phyloP scores from a whole-genome alignment of 1,284 basidiomycete species.

The Chiua sp. region DNA sequence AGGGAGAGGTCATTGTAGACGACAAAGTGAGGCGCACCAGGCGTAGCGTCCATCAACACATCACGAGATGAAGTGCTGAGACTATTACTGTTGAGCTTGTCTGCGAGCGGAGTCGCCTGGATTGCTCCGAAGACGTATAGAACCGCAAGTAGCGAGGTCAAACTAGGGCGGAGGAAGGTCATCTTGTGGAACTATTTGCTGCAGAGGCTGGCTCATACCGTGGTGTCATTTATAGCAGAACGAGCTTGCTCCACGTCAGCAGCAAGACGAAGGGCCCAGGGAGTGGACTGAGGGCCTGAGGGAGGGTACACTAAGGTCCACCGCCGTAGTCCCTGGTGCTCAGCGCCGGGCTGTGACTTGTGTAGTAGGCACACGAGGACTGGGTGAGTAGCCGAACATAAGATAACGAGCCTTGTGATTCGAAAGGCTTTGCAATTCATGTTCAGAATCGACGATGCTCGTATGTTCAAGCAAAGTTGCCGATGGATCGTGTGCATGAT shows the following conservation, averaged over 20 bases:
- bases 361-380: neutral
- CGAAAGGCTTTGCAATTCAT: neutral
- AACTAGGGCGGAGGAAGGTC: conserved; percentile 20
- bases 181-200: conserved; percentile 16
- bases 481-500: neutral
- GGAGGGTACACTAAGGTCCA: neutral
- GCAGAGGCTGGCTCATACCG: conserved; percentile 4
- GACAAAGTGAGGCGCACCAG: conserved; percentile 54
- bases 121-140: conserved; percentile 19
- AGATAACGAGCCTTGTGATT: neutral
- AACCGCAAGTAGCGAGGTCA: conserved; percentile 5
- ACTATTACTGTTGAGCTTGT: conserved; percentile 11
- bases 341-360: too few species aligned
- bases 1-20: conserved; percentile 53
- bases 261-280: neutral
- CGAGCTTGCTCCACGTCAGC: neutral
- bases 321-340: neutral
- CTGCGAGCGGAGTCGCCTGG: conserved; percentile 22
- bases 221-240: conserved; percentile 23
- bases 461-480: neutral
- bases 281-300: neutral
- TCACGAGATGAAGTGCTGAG: conserved; percentile 40
- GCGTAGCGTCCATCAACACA: conserved; percentile 46
- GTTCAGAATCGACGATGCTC: neutral
- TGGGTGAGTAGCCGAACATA: conserved; percentile 6